Conservation (phyloP, 768 basidiomycete species). For the Termitomyces sp. region DNA sequence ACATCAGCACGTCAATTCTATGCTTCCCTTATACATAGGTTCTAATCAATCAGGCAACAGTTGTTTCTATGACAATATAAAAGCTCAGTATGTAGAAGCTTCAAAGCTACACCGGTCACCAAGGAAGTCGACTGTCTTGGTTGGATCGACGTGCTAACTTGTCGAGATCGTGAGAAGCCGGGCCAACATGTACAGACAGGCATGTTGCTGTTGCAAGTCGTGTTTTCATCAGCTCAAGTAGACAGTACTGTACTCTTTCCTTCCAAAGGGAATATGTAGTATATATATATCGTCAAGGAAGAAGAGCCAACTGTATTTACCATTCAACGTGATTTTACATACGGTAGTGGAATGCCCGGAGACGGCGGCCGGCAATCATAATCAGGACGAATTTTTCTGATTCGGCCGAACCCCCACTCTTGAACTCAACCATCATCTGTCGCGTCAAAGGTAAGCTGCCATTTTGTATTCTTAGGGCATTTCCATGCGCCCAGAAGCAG, state of each 20-base stretch:
- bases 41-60: background rate
- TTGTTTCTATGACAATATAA: background rate
- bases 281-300: no score
- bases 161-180: background rate
- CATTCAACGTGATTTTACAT: background rate
- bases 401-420: background rate
- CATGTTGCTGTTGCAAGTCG: background rate
- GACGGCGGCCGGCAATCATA: slow-evolving; percentile 4
- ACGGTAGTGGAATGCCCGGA: background rate
- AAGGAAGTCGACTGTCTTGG: background rate
- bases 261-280: no score
- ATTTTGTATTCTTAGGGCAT: background rate
- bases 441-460: slow-evolving; percentile 3
- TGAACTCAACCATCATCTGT: slow-evolving; percentile 3
- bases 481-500: slow-evolving; percentile 5
- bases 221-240: background rate
- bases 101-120: no score
- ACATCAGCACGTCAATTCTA: background rate
- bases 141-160: background rate
- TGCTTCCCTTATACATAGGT: background rate
- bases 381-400: background rate
- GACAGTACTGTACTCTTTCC: no score
- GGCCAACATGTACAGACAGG: no score
- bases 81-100: background rate
- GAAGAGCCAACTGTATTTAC: no score